Evolutionary conservation across 306 rosid genomes (phyloP), one percentile per base, ranked within the genome.

Genomic region (Arachis stenosperma): DNA sequence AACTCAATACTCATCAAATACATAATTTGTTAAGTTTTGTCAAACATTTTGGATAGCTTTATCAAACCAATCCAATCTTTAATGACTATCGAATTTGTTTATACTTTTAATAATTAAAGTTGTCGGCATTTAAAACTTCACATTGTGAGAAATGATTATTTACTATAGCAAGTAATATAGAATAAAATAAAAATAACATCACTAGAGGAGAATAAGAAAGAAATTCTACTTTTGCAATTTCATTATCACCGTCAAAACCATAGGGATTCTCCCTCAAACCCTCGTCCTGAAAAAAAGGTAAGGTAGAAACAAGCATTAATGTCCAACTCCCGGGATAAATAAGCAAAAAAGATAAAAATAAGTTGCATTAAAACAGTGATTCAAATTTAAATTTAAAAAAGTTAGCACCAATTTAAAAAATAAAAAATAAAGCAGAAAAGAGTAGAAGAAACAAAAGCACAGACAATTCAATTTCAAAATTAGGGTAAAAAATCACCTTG

Each of bases 231-330:
- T 81, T 92, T 11, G 85, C 60, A 57, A 52, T 50, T 30, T 88
- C 79, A 7, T 59, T 81, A 22, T 81, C 77, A 6, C 82, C 88
- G 2, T 79, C 85, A 58, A 73, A 67, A 15, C 77, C 65, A 12
- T 43, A 67, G 36, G 13, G 43, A 57, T 84, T 86, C 66, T 79
- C 97, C 74, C 47, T 80, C 78, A 69, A 7, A 36, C 88, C 94
- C 42, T 88, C 94, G 1, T 84, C 92, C 98, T 92, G 37, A 33
- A 33, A 61, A n/a, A 5, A 73, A 4, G 72, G 2, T 70, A 77
- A 81, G 67, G 6, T 5, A 54, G 5, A 67, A 76, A 54, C 66
- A 29, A 57, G 52, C 70, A 33, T 67, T 50, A 84, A 6, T 36
- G 2, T 2, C 73, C 56, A 59, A 33, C 2, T 27, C 58, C 33